phyloP scores from a whole-genome alignment of 1,284 basidiomycete genomes.

The Mycosarcoma mackinlayi region DNA sequence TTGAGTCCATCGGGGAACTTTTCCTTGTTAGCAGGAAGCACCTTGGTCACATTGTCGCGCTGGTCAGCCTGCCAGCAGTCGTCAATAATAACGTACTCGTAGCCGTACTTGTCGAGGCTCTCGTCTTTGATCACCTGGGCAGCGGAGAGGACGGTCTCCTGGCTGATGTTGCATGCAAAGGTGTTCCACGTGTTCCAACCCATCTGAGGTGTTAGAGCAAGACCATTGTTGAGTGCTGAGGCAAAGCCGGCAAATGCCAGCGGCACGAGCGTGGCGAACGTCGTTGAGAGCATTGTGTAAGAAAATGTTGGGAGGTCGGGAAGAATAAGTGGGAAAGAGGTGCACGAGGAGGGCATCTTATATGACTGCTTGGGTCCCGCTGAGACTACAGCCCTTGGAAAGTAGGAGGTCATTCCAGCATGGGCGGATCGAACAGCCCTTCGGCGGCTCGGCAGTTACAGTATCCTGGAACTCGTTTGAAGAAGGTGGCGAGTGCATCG shows the following conservation, averaged over 20 bases:
- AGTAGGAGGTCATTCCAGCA: too few species aligned
- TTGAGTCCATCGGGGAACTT: conserved; percentile 72
- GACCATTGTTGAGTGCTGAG: conserved; percentile 23
- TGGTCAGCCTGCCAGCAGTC: conserved; percentile 68
- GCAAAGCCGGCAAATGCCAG: conserved; percentile 13
- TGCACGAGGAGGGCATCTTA: not conserved
- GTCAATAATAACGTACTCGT: conserved; percentile 59
- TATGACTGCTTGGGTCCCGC: not conserved
- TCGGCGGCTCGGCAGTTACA: too few species aligned
- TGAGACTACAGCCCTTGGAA: not conserved
- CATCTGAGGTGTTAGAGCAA: conserved; percentile 30
- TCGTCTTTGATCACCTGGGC: conserved; percentile 66
- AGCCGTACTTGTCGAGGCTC: conserved; percentile 45
- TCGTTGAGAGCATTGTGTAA: conserved; percentile 7
- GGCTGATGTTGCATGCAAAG: conserved; percentile 61
- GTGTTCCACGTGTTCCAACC: conserved; percentile 65
- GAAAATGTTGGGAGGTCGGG: not conserved
- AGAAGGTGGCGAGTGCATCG: too few species aligned
- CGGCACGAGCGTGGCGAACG: conserved; percentile 16
- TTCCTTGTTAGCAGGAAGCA: conserved; percentile 68
- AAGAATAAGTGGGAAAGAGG: not conserved
- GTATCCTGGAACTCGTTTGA: too few species aligned
- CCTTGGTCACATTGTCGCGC: conserved; percentile 69
- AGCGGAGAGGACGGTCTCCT: conserved; percentile 63
- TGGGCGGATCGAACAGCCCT: too few species aligned